Conservation (phyloP, 1,284 basidiomycete genomes). For the Apiotrichum sp. region DNA sequence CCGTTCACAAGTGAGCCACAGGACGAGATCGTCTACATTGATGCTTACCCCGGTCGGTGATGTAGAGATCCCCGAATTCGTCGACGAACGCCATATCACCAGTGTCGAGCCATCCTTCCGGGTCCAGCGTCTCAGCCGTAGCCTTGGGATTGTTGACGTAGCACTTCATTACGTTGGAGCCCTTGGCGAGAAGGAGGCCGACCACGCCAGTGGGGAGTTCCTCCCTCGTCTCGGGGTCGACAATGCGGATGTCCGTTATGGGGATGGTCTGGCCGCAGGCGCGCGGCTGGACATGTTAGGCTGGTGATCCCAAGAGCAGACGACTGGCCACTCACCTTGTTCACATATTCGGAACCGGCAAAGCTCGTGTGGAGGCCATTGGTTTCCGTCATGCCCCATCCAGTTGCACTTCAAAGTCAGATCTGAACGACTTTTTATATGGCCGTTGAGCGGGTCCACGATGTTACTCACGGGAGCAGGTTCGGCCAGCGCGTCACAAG, state of each 20-base stretch:
- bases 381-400: constrained; percentile 42
- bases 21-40: not conserved
- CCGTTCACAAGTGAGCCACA: not conserved
- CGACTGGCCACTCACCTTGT: constrained; percentile 3
- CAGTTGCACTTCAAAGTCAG: constrained; percentile 26
- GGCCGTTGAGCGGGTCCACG: constrained; percentile 4
- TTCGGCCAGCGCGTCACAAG: constrained; percentile 30
- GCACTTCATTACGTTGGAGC: constrained; percentile 41
- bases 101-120: constrained; percentile 37
- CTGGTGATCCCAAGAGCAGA: no score
- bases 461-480: not conserved
- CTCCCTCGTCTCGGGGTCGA: constrained; percentile 26
- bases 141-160: constrained; percentile 37
- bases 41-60: constrained; percentile 29
- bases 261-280: constrained; percentile 29
- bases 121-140: constrained; percentile 27
- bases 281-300: not conserved
- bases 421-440: constrained; percentile 20
- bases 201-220: constrained; percentile 19
- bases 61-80: constrained; percentile 33
- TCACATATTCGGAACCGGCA: constrained; percentile 34
- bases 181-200: constrained; percentile 31
- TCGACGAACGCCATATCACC: constrained; percentile 38
- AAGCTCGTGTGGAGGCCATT: constrained; percentile 34
- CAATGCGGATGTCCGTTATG: constrained; percentile 30